Evolutionary conservation across 2,329 filamentous ascomycete species (phyloP).

Genomic region (Neocucurbitaria cava): DNA sequence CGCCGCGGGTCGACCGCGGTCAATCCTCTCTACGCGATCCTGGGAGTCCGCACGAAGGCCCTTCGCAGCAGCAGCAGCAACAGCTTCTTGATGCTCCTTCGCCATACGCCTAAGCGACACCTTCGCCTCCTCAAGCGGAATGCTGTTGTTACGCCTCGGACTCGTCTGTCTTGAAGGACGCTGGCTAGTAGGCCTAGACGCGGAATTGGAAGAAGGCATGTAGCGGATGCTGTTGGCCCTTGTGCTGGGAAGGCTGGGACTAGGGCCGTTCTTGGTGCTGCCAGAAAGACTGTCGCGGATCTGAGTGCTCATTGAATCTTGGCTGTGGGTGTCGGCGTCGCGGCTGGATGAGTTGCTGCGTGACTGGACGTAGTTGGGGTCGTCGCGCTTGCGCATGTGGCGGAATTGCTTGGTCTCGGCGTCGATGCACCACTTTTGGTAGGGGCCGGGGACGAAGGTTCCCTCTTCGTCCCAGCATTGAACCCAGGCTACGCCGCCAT

Average conservation of each 20-base stretch:
- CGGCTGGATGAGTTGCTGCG: slow-evolving; percentile 32
- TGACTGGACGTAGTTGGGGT: slow-evolving; percentile 41
- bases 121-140: slow-evolving; percentile 41
- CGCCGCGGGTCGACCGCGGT: slow-evolving; percentile 25
- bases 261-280: slow-evolving; percentile 35
- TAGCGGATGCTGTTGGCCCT: slow-evolving; percentile 38
- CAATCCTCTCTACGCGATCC: slow-evolving; percentile 19
- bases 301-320: slow-evolving; percentile 41
- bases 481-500: slow-evolving; percentile 58
- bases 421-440: slow-evolving; percentile 58
- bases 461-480: slow-evolving; percentile 58
- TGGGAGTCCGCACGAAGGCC: slow-evolving; percentile 18
- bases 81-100: slow-evolving; percentile 35
- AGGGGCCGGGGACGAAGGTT: slow-evolving; percentile 58
- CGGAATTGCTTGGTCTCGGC: slow-evolving; percentile 47
- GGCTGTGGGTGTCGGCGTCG: slow-evolving; percentile 26
- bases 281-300: slow-evolving; percentile 31
- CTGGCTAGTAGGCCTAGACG: slow-evolving; percentile 28
- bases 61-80: slow-evolving; percentile 23
- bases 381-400: slow-evolving; percentile 49
- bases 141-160: slow-evolving; percentile 35
- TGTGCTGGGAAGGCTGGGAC: slow-evolving; percentile 35
- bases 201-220: slow-evolving; percentile 27
- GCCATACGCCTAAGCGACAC: slow-evolving; percentile 35
- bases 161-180: slow-evolving; percentile 35